phyloP scores from a whole-genome alignment of 2,329 filamentous ascomycete species.

The Aspergillus luchuensis region DNA sequence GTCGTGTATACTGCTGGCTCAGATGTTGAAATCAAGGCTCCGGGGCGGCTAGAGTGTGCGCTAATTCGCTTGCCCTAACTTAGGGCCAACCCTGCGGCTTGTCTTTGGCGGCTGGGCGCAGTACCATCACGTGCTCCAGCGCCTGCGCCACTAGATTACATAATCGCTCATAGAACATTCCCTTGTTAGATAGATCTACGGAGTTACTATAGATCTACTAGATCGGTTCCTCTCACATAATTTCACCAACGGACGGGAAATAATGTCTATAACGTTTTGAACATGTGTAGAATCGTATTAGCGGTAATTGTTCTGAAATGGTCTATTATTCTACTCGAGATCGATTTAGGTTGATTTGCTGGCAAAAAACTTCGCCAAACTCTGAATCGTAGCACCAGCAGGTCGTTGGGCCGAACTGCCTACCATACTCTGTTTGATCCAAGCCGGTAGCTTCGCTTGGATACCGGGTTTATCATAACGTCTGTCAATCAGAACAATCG shows the following conservation, averaged over 20 bases:
- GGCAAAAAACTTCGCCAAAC: conserved; percentile 38
- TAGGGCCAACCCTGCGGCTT: conserved; percentile 34
- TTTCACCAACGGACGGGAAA: too few relatives aligned
- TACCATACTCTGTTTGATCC: conserved; percentile 74
- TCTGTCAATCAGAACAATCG: conserved; percentile 81
- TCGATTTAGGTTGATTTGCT: not conserved
- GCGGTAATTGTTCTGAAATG: too few relatives aligned
- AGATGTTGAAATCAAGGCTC: conserved; percentile 41
- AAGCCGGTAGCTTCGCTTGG: conserved; percentile 76
- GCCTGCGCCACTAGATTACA: not conserved
- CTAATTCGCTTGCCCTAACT: conserved; percentile 43
- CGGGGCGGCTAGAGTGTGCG: conserved; percentile 40
- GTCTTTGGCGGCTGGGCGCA: not conserved
- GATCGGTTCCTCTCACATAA: too few relatives aligned
- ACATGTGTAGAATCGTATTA: too few relatives aligned
- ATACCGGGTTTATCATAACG: conserved; percentile 77
- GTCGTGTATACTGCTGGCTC: conserved; percentile 33
- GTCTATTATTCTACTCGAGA: too few relatives aligned
- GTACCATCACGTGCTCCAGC: conserved; percentile 2
- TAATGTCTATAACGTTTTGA: too few relatives aligned
- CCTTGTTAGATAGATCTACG: too few relatives aligned
- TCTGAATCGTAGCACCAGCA: conserved; percentile 29
- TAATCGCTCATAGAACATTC: not conserved
- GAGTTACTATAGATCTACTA: too few relatives aligned
- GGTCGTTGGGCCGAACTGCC: conserved; percentile 25